Base-by-base conservation (phyloP, 2,329 filamentous ascomycete species). In the Sporothrix dimorphospora region DNA sequence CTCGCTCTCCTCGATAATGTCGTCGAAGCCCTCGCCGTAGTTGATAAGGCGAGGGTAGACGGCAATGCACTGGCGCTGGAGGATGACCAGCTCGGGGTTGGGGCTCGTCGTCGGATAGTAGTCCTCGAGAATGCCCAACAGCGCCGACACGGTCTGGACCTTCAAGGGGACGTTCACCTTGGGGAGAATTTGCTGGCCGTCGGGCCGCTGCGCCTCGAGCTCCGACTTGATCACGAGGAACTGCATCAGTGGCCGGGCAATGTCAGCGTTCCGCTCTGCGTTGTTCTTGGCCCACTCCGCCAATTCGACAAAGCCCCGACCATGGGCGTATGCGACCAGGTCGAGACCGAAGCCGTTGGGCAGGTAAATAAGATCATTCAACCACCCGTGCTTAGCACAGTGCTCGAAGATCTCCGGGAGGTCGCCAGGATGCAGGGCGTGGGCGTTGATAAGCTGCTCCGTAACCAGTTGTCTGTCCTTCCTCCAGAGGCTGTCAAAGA, bases 11-110 rank as follows among this genome's bases (percentile, higher is more conserved):
- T 98, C 93, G 75, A 99, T 94, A 55, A 98, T 90, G 72, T 96
- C 92, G 80, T 99, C 94, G 74, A 92, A 94, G 4, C 93, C 94
- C 81, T 97, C 93, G 1, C 94, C 94, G 77, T 97, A 98, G 78
- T 99, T 99, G 84, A 99, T 97, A 40, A 99, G 84, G 57, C 96
- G 89, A 8, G 96, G 97, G 77, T 98, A 99, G 0, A 92, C 91
- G 72, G 94, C 94, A 74, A 99, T 94, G 80, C 94, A 98, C 70
- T 91, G 89, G 42, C 95, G 89, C 81, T 98, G 94, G 38, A 97
- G 88, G 16, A 90, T 83, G 67, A 96, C 93, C 30, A 97, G 85
- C 70, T 95, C 91, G 68, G 91, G 80, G 71, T 89, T 79, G 75
- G 87, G 83, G n/a, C 42, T 47, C 72, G 85, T 82, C 81, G 88